phyloP scores from a whole-genome alignment of 768 basidiomycete species.

The Mycena galericulata region DNA sequence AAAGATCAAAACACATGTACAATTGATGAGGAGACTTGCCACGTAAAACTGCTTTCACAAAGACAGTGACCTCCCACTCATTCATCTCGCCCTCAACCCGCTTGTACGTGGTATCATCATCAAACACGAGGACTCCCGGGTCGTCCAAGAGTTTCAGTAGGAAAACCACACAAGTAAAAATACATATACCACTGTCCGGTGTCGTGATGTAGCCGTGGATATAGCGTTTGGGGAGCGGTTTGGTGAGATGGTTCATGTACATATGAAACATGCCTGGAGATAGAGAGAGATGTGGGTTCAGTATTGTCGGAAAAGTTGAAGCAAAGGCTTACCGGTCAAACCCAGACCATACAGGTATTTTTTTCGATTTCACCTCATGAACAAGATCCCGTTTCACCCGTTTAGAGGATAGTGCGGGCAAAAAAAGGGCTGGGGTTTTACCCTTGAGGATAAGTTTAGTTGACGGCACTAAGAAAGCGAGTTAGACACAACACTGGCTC shows the following conservation, averaged over 20 bases:
- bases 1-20: background rate
- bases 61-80: background rate
- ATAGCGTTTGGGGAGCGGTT: background rate
- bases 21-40: background rate
- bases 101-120: slow-evolving; percentile 5
- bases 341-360: background rate
- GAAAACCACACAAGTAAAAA: background rate
- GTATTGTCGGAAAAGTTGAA: background rate
- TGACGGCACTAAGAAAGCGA: slow-evolving; percentile 17
- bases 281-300: background rate
- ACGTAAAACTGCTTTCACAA: background rate
- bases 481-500: background rate
- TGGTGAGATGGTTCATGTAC: background rate
- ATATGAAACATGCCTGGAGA: background rate
- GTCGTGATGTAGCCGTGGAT: background rate
- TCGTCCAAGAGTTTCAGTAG: background rate
- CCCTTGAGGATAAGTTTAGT: background rate
- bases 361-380: background rate
- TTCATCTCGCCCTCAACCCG: background rate
- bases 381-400: background rate
- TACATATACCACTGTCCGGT: background rate
- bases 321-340: background rate
- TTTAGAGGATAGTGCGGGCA: background rate
- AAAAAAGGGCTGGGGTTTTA: background rate
- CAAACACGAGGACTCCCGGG: background rate